Evolutionary conservation across 1,284 basidiomycete genomes (phyloP).

Genomic region (Wallemia mellicola): DNA sequence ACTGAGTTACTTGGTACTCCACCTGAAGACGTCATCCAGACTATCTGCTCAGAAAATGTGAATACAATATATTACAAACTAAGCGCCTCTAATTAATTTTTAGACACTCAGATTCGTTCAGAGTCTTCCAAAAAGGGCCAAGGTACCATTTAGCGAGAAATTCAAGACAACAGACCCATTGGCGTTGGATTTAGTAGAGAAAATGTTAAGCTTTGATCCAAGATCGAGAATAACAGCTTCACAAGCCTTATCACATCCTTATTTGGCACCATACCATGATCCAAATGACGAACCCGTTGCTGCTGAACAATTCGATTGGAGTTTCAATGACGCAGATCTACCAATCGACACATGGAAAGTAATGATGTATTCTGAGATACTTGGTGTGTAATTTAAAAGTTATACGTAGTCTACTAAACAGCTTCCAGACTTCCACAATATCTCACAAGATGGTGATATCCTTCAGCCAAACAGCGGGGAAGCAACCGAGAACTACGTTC

Average conservation of each 20-base stretch:
- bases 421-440: not conserved
- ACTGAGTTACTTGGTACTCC: slow-evolving; percentile 92
- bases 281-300: slow-evolving; percentile 91
- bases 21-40: slow-evolving; percentile 96
- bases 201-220: slow-evolving; percentile 97
- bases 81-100: not conserved
- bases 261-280: slow-evolving; percentile 93
- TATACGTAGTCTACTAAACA: not conserved
- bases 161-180: slow-evolving; percentile 65
- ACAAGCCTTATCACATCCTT: slow-evolving; percentile 69
- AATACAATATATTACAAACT: slow-evolving; percentile 9
- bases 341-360: slow-evolving; percentile 99
- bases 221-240: slow-evolving; percentile 83
- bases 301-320: slow-evolving; percentile 90
- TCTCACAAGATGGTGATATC: not conserved
- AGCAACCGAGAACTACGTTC: too few species aligned
- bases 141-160: slow-evolving; percentile 81
- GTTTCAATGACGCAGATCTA: slow-evolving; percentile 98
- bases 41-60: slow-evolving; percentile 92
- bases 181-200: slow-evolving; percentile 88
- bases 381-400: slow-evolving; percentile 8
- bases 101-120: slow-evolving; percentile 98
- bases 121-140: slow-evolving; percentile 79
- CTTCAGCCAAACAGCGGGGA: not conserved
- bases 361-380: slow-evolving; percentile 18